Conservation (phyloP, 1,139 yeast species). For the Blastobotrys proliferans region DNA sequence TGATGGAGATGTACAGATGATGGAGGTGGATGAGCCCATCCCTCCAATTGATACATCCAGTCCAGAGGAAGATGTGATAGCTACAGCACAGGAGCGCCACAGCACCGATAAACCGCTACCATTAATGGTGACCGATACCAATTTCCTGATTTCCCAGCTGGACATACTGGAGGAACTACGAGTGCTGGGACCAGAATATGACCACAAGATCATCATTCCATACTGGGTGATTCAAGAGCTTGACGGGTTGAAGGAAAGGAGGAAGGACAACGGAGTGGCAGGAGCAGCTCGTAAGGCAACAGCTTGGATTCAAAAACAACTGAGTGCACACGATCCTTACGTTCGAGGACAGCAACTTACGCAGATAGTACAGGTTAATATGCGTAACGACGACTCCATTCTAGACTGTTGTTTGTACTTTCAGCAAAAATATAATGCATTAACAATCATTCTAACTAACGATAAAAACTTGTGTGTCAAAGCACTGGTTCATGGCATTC, state of each 20-base stretch:
- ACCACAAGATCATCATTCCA: constrained; percentile 61
- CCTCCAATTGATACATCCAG: background rate
- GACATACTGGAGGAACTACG: constrained; percentile 16
- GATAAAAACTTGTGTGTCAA: constrained; percentile 79
- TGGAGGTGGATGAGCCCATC: constrained; percentile 9
- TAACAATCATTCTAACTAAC: constrained; percentile 65
- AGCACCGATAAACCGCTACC: constrained; percentile 4
- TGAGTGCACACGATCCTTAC: constrained; percentile 49
- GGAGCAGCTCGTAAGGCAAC: constrained; percentile 66
- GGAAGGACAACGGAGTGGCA: background rate
- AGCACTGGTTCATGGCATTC: constrained; percentile 63
- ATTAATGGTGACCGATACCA: constrained; percentile 20
- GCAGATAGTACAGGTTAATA: constrained; percentile 45
- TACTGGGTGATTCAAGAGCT: constrained; percentile 65
- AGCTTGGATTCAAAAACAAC: constrained; percentile 66
- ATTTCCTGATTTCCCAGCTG: constrained; percentile 20
- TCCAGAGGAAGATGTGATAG: background rate
- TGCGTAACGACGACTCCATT: constrained; percentile 73
- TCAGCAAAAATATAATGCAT: constrained; percentile 38
- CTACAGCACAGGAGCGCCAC: background rate
- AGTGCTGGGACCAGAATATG: constrained; percentile 31
- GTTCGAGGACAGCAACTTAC: constrained; percentile 63
- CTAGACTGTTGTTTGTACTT: constrained; percentile 78
- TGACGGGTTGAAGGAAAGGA: constrained; percentile 68
- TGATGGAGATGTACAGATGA: constrained; percentile 12